Evolutionary conservation across 805 yeast species (phyloP), one percentile per base, ranked within the genome.

Genomic region (Metschnikowia lachancei): DNA sequence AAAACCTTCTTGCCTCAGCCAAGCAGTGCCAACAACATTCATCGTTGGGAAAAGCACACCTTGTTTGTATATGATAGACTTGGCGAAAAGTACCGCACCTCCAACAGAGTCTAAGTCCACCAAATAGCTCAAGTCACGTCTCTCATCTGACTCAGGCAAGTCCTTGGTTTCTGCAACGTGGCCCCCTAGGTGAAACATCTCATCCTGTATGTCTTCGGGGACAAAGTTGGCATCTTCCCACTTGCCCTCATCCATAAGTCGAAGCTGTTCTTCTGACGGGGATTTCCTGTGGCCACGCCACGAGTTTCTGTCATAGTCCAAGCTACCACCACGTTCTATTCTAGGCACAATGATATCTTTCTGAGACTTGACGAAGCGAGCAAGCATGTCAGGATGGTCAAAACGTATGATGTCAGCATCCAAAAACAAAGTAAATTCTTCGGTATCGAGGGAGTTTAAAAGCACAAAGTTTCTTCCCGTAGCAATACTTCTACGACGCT

Each of bases 21-120:
- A 76, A 2, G 74, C 63, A 0, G 77, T 69, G 0, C 81, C 81
- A 11, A 76, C 64, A 0, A 69, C 58, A 47, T 74, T 74, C 40
- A 63, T 65, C 0, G 78, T 69, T 3, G 81, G 78, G 56, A 75
- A 76, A 20, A 66, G 59, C 3, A 68, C 63, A 20, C 81, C 81
- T 46, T 73, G 78, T 48, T 69, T 69, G 55, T 67, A 73, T 2
- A 77, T 58, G 9, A 66, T 59, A 9, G 75, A 64, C 48, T 72
- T 75, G 8, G 66, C 65, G 48, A 74, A 76, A 12, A 77, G 61
- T 1, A 76, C 66, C 1, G 80, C 80, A 8, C 81, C 80, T 1
- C 82, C 81, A 10, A 77, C 82, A 2, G 80, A 74, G 50, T 76
- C 80, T 19, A 77, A 50, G 26, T 57, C 57, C 2, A 65, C 61